These are phyloP conservation scores for Phytophthora sansomeana DNA, from an alignment of 352 stramenopile genomes.

Conservation along the genomic window DNA sequence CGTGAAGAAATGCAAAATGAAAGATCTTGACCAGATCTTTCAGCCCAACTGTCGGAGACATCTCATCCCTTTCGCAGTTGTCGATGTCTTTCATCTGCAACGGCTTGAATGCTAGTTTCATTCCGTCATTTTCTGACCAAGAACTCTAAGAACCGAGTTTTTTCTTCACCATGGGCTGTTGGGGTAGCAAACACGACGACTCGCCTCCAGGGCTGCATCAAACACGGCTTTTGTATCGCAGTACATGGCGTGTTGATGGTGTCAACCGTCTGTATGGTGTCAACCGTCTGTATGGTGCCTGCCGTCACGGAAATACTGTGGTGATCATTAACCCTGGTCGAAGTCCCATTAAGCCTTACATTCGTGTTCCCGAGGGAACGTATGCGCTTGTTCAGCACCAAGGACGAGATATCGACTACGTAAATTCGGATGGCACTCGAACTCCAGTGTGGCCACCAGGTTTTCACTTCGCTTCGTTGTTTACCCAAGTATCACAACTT, in stretches of 20 bases:
- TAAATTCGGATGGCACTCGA: conserved; percentile 46
- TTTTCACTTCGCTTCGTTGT: conserved; percentile 76
- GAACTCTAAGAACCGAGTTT: conserved; percentile 4
- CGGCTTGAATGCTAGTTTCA: neutral
- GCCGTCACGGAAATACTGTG: conserved; percentile 83
- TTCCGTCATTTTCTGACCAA: neutral
- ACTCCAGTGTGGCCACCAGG: conserved; percentile 79
- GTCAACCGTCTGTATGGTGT: conserved; percentile 81
- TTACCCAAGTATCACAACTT: conserved; percentile 86
- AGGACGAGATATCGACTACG: conserved; percentile 76
- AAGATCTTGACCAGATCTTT: too few species aligned
- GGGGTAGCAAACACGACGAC: conserved; percentile 4
- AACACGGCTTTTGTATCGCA: conserved; percentile 67
- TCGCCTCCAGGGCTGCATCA: conserved; percentile 28
- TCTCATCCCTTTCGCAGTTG: too few species aligned
- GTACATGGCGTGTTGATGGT: conserved; percentile 65
- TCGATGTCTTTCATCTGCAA: too few species aligned
- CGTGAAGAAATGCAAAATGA: too few species aligned
- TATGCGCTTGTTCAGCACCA: conserved; percentile 90
- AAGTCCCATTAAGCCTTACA: conserved; percentile 74
- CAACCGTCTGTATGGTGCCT: conserved; percentile 77
- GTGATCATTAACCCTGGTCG: conserved; percentile 79
- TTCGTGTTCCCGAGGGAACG: conserved; percentile 89
- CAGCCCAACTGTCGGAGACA: too few species aligned
- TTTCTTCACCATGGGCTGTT: conserved; percentile 8